Base-by-base conservation (phyloP, 805 yeast genomes). In the Saccharomyces paradoxus region DNA sequence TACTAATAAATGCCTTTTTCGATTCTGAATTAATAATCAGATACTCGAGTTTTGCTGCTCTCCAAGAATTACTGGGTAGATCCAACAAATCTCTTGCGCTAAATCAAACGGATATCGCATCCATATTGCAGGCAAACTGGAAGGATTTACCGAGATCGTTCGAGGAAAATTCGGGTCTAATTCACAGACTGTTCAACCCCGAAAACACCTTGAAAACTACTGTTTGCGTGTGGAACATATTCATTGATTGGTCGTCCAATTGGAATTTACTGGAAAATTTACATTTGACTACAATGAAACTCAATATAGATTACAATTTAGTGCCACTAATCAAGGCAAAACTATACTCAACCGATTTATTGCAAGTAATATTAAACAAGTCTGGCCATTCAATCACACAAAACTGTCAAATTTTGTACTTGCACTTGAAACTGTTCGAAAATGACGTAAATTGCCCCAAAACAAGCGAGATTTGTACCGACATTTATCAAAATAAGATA, bases 31-130 rank as follows among this genome's bases (percentile, higher is more conserved):
- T 89, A 21, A 77, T 83, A 55, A 80, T 90, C 5, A 75, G 97
- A 54, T 74, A 95, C 55, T 91, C 97, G 17, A 84, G 91, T 1
- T 75, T 89, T 4, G 96, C 97, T 0, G 92, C 94, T 0, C 62
- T 91, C 6, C 97, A 91, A 64, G 98, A 91, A 63, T 75, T 86
- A 14, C 66, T 89, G 2, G 98, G 98, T 0, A 72, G 44, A 24
- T 37, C 44, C 68, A 22, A 49, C 24, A 37, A 17, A 17, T 37
- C 44, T 37, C 10, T 37, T 21, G 44, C 44, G 12, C 44, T 37
- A 22, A 21, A 37, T 21, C 44, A 37, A 37, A 17, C 22, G 3
- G 44, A 37, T 17, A 37, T 37, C 7, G 44, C 44, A 4, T n/a
- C 24, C 13, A 37, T 37, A n/a, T 10, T 37, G 24, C 44, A 37